Evolutionary conservation across 208 protist genomes (phyloP).

Genomic region (Tetramitus jugosus): DNA sequence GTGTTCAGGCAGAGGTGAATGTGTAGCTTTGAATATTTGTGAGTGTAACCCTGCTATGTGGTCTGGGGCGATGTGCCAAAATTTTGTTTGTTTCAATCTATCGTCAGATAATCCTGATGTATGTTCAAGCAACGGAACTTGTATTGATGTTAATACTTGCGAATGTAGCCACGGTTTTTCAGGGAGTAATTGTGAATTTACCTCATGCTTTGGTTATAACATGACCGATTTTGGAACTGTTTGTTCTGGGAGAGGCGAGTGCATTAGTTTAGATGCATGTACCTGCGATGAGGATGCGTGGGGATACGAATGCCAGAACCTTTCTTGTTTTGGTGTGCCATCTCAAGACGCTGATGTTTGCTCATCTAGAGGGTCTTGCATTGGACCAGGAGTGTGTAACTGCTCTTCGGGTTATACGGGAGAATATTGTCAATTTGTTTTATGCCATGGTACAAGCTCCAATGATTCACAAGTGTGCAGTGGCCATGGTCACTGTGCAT

Average conservation of each 20-base stretch:
- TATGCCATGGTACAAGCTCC: background rate
- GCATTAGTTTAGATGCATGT: background rate
- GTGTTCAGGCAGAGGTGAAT: background rate
- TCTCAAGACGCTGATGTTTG: background rate
- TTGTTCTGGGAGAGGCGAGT: conserved; percentile 1
- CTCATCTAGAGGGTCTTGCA: background rate
- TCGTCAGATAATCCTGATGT: background rate
- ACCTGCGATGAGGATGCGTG: background rate
- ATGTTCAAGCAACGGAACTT: background rate
- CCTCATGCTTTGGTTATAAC: background rate
- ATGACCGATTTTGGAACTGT: background rate
- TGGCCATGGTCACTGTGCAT: background rate
- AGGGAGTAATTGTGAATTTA: background rate
- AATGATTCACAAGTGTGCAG: background rate
- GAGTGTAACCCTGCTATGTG: background rate
- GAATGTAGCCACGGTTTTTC: background rate
- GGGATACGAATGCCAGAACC: background rate
- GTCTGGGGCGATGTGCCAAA: background rate
- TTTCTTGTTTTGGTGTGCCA: background rate
- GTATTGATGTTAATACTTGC: background rate
- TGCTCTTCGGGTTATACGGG: background rate
- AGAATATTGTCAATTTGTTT: background rate
- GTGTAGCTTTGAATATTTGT: background rate
- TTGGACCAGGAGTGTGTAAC: background rate
- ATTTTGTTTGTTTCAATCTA: background rate